phyloP scores from a whole-genome alignment of 2,329 filamentous ascomycete genomes.

The Neophaeococcomyces aloes region DNA sequence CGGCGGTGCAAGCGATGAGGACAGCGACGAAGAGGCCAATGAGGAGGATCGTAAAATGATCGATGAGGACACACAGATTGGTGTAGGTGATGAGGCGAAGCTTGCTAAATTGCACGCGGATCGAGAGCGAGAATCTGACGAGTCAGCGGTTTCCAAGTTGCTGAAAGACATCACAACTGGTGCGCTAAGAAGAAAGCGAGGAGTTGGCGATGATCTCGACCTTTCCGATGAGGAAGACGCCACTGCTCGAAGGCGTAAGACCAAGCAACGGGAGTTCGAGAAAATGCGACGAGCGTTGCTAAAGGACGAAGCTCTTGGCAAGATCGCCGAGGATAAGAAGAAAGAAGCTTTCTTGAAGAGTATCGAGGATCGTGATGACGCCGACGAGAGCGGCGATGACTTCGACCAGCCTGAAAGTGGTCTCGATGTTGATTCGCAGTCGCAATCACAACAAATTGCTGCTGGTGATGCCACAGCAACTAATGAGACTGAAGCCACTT shows the following conservation, averaged over 20 bases:
- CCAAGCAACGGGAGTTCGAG: slow-evolving; percentile 78
- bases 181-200: slow-evolving; percentile 69
- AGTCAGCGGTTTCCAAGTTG: slow-evolving; percentile 79
- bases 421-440: slow-evolving; percentile 14
- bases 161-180: slow-evolving; percentile 90
- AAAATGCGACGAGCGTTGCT: slow-evolving; percentile 85
- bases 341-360: slow-evolving; percentile 82
- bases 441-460: slow-evolving; percentile 19
- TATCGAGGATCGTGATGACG: slow-evolving; percentile 70
- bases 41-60: slow-evolving; percentile 78
- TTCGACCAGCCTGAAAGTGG: slow-evolving; percentile 39
- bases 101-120: slow-evolving; percentile 80
- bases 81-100: slow-evolving; percentile 68
- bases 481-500: slow-evolving; percentile 12
- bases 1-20: slow-evolving; percentile 79
- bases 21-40: slow-evolving; percentile 62
- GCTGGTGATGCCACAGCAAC: neutral
- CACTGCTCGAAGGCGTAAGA: slow-evolving; percentile 61
- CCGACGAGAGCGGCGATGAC: slow-evolving; percentile 63
- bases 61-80: slow-evolving; percentile 61
- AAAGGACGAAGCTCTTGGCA: slow-evolving; percentile 78
- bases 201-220: slow-evolving; percentile 62
- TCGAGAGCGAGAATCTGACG: slow-evolving; percentile 67
- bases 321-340: slow-evolving; percentile 79
- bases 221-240: slow-evolving; percentile 87